Evolutionary conservation across 495 filamentous ascomycete genomes (phyloP), one percentile per base, ranked within the genome.

Genomic region (Darksidea phi): DNA sequence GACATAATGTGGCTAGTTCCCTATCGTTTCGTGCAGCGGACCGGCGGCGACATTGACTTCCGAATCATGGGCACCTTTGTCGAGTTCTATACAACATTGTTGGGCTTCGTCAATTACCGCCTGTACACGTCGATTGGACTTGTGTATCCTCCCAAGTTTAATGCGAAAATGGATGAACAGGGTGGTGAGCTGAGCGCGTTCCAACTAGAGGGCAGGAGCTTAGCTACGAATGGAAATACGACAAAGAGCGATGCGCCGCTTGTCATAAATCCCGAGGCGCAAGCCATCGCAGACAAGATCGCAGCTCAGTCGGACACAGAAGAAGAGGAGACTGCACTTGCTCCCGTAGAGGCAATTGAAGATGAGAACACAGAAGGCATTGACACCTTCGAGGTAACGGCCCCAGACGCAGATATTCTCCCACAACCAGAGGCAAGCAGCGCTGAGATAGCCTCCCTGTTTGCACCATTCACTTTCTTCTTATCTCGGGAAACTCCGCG

Each of bases 61-160:
- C 81, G 95, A 67, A 97, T 98, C 72, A 98, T 98, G 94, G 91
- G 88, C 42, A 98, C 95, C 1, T 98, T 98, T 71, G 88, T 98
- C 51, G 92, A 98, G 67, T 97, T 98, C 75, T 98, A 98, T 79
- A 94, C 91, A 50, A 97, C 94, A 1, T 79, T 98, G 12, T 78
- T 98, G 10, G 88, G 95, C 47, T 98, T 97, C 64, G 88, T 97
- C 71, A 96, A 97, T 78, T 98, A 88, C 79, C 77, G 90, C 51
- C 80, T 98, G 23, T 98, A 96, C 74, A 96, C 92, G 0, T 84
- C 88, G 0, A 79, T 95, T 61, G 95, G 95, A 2, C 72, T 97
- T 42, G 86, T 95, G 49, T 98, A 98, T 67, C 94, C 94, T 8
- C 94, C 94, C 18, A 95, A 89, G 76, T 96, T 98, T 64, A 89